Percentiles rank a stretch among this genome's conserved stretches.
Conservation (phyloP, 176 grass and related monocot species). For the Pontederia crassipes region DNA sequence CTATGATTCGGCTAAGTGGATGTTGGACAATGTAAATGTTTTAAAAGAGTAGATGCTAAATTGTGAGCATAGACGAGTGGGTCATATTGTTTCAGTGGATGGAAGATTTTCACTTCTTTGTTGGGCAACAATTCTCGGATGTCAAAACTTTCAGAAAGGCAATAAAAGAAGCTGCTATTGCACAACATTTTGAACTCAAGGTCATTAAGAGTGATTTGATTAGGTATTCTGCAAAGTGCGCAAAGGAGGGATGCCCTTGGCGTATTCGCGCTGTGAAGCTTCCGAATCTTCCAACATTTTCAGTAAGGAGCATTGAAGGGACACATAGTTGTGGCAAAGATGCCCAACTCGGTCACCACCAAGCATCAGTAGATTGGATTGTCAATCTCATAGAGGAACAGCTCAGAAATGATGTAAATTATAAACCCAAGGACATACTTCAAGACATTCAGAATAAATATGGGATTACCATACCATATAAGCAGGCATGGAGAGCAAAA, state of each 20-base stretch:
- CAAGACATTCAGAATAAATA: conserved; percentile 27
- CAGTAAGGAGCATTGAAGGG: conserved; percentile 27
- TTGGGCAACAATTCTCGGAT: conserved; percentile 24
- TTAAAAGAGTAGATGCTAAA: not conserved
- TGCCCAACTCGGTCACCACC: conserved; percentile 16
- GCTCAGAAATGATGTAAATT: conserved; percentile 20
- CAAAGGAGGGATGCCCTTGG: conserved; percentile 25
- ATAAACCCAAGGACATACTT: conserved; percentile 25
- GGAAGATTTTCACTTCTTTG: conserved; percentile 18
- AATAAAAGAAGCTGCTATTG: conserved; percentile 26
- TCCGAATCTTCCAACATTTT: conserved; percentile 13
- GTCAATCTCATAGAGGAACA: conserved; percentile 25
- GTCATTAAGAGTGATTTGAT: conserved; percentile 27
- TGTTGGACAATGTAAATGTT: not conserved
- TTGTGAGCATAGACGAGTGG: not conserved
- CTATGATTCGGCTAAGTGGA: too few species aligned
- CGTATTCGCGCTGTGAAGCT: conserved; percentile 22
- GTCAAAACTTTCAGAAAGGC: conserved; percentile 26
- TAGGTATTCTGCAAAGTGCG: conserved; percentile 24
- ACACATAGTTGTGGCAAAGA: conserved; percentile 22
- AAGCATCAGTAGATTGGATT: conserved; percentile 28
- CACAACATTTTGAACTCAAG: conserved; percentile 28
- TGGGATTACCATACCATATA: conserved; percentile 28
- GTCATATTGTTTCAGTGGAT: conserved; percentile 2
- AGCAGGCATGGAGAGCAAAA: conserved; percentile 27